phyloP scores from a whole-genome alignment of 257 asterid species.

The Cordia subcordata region DNA sequence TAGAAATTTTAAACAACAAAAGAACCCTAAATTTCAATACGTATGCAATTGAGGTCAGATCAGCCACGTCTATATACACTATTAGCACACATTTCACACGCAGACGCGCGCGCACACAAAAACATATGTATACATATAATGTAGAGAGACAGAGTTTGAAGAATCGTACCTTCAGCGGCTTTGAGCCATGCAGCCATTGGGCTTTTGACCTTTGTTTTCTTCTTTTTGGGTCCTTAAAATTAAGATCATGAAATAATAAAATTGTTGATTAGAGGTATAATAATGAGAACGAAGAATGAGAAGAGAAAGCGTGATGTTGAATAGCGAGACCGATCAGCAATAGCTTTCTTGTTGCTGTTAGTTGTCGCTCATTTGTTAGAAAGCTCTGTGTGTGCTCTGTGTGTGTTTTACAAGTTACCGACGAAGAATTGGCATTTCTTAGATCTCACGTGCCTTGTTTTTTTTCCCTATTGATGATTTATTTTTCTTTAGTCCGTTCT shows the following conservation, averaged over 20 bases:
- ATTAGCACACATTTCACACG: no score
- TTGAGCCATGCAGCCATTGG: slow-evolving; percentile 81
- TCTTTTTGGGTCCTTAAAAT: no score
- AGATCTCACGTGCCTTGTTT: no score
- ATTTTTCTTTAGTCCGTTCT: no score
- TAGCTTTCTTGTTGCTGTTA: background rate
- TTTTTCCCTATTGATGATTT: no score
- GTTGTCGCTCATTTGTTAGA: background rate
- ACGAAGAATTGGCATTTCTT: no score
- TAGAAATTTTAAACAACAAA: background rate
- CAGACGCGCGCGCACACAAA: no score
- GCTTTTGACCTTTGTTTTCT: slow-evolving; percentile 13
- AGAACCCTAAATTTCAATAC: background rate
- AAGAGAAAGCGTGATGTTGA: background rate
- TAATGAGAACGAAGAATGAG: background rate
- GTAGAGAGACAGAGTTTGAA: background rate
- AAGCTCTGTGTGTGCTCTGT: background rate
- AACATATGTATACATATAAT: background rate
- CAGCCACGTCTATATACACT: background rate
- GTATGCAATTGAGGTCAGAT: background rate
- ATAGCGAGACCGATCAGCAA: background rate
- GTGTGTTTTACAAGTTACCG: background rate
- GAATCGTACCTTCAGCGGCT: slow-evolving; percentile 88
- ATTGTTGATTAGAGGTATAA: background rate
- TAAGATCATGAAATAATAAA: background rate